Evolutionary conservation across 768 basidiomycete genomes (phyloP), one percentile per base, ranked within the genome.

Genomic region (Rhodosporidiobolus sp.): DNA sequence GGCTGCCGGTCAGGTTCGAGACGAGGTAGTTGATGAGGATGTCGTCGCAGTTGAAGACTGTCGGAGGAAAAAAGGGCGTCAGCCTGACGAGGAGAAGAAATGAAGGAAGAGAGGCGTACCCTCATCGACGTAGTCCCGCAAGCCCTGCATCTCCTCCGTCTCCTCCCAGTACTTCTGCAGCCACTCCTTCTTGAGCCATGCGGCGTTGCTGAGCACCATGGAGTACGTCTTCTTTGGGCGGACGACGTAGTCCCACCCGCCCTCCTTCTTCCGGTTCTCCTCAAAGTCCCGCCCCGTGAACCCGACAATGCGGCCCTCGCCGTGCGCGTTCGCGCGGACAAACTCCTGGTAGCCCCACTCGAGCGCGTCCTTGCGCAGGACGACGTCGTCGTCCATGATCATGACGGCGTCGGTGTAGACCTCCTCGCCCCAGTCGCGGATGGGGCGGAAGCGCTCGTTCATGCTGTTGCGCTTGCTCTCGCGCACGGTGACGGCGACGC

Each of bases 1-100:
- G 58, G 38, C 52, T 46, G 8, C 55, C 45, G 30, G 76, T 75
- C 24, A 71, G n/a, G 58, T 77, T 77, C 20, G 73, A 75, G 30
- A 72, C 76, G 70, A 77, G 26, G 66, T 64, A 77, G 68, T 77
- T 77, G 76, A 77, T 68, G 32, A 75, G 52, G 48, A 77, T 63
- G 60, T 77, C 76, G 70, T 77, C 76, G 63, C 76, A 77, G 60
- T 77, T 75, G 73, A 74, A 73, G 10, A 75, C 76, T 77, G 46
- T 10, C 0, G 1, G 38, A 24, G 19, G 32, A 30, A 7, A 24
- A 14, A 55, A 9, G 19, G 22, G 60, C 35, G 19, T 45, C 22
- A 32, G 26, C 32, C 14, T 30, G 14, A 14, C 34, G 32, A 19
- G 43, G 7, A n/a, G 26, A 17, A 22, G 16, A 50, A 8, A 1